Evolutionary conservation across 108 stramenopile genomes (phyloP).

Genomic region (Fragilaria crotonensis): DNA sequence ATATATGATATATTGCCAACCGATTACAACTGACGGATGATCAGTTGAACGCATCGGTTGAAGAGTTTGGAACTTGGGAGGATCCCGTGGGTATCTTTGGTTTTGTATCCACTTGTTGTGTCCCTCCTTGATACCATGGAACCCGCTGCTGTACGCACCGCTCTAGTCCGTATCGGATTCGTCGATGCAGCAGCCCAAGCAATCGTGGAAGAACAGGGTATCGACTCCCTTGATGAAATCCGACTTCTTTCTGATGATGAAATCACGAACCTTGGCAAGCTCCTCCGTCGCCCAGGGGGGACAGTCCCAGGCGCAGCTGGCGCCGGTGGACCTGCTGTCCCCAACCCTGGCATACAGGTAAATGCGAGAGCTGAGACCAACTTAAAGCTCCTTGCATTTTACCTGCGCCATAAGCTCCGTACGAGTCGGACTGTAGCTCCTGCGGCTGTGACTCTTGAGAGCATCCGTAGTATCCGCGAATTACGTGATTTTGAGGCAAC

Average conservation of each 20-base stretch:
- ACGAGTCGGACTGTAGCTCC: background rate
- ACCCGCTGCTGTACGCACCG: background rate
- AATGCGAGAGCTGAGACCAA: background rate
- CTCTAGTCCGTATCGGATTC: background rate
- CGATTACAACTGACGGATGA: too few relatives aligned
- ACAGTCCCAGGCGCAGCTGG: background rate
- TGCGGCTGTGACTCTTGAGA: background rate
- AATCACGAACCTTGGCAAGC: conserved; percentile 4
- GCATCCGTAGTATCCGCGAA: too few relatives aligned
- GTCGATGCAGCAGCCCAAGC: too few relatives aligned
- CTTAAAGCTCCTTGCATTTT: background rate
- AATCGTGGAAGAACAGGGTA: conserved; percentile 1
- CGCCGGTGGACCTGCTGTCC: background rate
- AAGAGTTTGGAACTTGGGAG: too few relatives aligned
- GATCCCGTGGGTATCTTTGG: too few relatives aligned
- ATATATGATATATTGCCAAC: too few relatives aligned
- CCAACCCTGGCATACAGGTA: too few relatives aligned
- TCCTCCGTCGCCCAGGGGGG: conserved; percentile 12
- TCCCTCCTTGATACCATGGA: too few relatives aligned
- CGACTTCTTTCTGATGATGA: conserved; percentile 1
- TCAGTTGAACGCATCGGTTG: too few relatives aligned
- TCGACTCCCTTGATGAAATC: too few relatives aligned
- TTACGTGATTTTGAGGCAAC: background rate
- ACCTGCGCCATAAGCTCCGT: background rate
- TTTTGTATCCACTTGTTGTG: too few relatives aligned